Base-by-base conservation (phyloP, 108 stramenopile species). In the Stephanodiscus minutulus region DNA sequence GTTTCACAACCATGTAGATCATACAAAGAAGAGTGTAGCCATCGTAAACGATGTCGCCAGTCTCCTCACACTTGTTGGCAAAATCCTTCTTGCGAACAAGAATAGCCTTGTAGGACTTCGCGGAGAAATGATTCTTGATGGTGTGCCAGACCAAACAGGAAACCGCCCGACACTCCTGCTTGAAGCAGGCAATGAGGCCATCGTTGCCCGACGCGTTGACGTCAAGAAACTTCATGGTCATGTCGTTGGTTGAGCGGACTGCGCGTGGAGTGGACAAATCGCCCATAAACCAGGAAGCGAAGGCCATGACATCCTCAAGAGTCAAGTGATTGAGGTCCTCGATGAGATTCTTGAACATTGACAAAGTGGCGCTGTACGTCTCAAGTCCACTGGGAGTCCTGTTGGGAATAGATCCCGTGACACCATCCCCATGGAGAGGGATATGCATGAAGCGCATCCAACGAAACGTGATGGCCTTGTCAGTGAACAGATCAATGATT, bases 201-300 rank as follows among this genome's bases (percentile, higher is more conserved):
- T 15, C 50, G 20, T 52, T 52, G 17, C 50, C 50, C 5, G 12
- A 15, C 17, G 5, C 12, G 20, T 52, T 52, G 17, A n/a, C 5
- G 20, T 52, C 50, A 6, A 52, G 5, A 5, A n/a, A n/a, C 5
- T 52, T 17, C 50, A 52, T 52, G 18, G 5, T 52, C 50, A 52
- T 52, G 5, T 52, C 12, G 50, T 8, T 52, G 5, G 5, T 5
- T 5, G 8, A 8, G 20, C 50, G 50, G 12, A 17, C 17, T 52
- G 8, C 50, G 12, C 17, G 17, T 20, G 50, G 12, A 5, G 17
- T 5, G 20, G 5, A 5, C 5, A 17, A 5, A n/a, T 52, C 50
- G 5, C 50, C 50, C 50, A 52, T 52, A n/a, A 52, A 52, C 50
- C 50, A 52, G 12, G 50, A 52, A n/a, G 17, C 50, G 20, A 52